Conservation (phyloP, 2,329 filamentous ascomycete genomes). For the Hymenoscyphus infarciens region DNA sequence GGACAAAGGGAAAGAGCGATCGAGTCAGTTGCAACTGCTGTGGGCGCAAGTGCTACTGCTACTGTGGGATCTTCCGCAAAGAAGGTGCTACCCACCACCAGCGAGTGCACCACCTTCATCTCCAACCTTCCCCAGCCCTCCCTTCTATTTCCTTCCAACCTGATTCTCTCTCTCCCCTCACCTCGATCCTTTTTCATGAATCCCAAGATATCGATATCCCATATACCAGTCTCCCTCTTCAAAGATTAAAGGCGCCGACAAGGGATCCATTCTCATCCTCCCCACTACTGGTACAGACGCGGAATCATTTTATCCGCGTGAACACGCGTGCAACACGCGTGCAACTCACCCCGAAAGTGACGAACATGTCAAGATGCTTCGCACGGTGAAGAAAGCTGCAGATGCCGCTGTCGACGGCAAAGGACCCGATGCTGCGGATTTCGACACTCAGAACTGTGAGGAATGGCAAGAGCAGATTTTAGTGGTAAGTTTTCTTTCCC, state of each 20-base stretch:
- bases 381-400: background rate
- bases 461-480: constrained; percentile 16
- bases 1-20: background rate
- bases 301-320: background rate
- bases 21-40: background rate
- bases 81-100: background rate
- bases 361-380: constrained; percentile 4
- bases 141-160: background rate
- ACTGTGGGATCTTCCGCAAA: too few species aligned
- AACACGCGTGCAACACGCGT: constrained; percentile 1
- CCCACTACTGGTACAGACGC: background rate
- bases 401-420: constrained; percentile 17
- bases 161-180: background rate
- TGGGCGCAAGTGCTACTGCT: background rate
- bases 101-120: background rate
- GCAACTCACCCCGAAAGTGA: background rate
- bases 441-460: constrained; percentile 22
- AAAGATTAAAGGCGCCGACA: background rate
- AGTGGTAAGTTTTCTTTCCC: constrained; percentile 15
- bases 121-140: too few species aligned
- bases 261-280: background rate
- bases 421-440: constrained; percentile 7
- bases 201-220: background rate
- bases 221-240: background rate
- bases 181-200: background rate